phyloP scores from a whole-genome alignment of 2,329 filamentous ascomycete genomes.

The Colletotrichum sp. region DNA sequence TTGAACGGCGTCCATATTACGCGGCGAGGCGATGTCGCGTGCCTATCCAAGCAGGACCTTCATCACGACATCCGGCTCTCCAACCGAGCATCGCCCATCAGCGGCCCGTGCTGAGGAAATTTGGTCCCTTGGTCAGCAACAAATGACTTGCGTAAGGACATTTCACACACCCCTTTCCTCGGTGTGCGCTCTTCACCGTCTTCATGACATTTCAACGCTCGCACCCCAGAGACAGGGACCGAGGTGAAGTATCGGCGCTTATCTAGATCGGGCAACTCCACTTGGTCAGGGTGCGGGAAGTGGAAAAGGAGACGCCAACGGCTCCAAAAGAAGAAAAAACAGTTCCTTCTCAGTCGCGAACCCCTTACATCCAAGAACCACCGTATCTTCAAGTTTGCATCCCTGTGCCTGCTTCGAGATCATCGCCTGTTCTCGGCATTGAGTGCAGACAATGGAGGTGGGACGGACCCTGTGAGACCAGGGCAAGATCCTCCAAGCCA shows the following conservation, averaged over 20 bases:
- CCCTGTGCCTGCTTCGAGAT: not conserved
- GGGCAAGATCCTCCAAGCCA: constrained; percentile 4
- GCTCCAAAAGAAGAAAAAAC: not conserved
- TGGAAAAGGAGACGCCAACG: not conserved
- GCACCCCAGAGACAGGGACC: not conserved
- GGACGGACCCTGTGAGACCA: not conserved
- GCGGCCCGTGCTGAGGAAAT: not conserved
- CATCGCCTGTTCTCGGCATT: not conserved
- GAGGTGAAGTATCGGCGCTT: not conserved
- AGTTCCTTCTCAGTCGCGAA: not conserved
- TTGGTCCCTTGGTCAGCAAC: not conserved
- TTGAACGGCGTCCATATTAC: not conserved
- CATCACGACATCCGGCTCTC: not conserved
- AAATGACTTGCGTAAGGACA: not conserved
- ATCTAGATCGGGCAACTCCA: constrained; percentile 5
- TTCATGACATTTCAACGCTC: not conserved
- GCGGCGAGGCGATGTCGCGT: not conserved
- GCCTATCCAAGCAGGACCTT: not conserved
- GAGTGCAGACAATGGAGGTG: not conserved
- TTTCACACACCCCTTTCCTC: not conserved
- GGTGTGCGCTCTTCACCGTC: not conserved
- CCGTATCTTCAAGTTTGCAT: not conserved
- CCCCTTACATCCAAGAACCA: not conserved
- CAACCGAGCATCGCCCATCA: not conserved
- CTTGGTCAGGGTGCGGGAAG: not conserved